These are phyloP conservation scores for Diaporthe nobilis DNA, from an alignment of 2,329 filamentous ascomycete species.

Conservation along the genomic window DNA sequence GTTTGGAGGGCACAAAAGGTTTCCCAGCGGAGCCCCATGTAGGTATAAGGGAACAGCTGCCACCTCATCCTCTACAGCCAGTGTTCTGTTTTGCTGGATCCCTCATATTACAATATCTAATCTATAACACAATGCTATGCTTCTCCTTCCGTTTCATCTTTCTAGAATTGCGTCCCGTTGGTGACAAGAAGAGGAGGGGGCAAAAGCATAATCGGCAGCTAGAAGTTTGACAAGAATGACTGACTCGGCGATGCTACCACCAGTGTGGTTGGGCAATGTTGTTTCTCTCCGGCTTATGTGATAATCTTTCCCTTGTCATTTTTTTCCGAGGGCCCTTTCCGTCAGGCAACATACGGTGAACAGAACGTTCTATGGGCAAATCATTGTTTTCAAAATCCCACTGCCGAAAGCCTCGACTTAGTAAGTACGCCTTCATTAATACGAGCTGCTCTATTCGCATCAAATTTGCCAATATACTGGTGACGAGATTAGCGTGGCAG, in stretches of 20 bases:
- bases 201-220: neutral
- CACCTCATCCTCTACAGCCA: neutral
- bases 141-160: neutral
- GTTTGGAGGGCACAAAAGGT: no score
- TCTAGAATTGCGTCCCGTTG: neutral
- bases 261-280: neutral
- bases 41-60: no score
- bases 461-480: neutral
- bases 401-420: no score
- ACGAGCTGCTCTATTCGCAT: no score
- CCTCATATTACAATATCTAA: neutral
- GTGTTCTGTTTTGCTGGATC: neutral
- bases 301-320: neutral
- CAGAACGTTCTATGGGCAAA: neutral
- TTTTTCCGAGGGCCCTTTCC: neutral
- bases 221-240: neutral
- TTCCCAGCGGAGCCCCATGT: no score
- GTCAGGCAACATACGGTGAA: neutral
- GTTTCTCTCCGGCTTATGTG: neutral
- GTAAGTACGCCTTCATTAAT: no score
- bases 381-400: neutral
- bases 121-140: neutral
- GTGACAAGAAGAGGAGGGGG: neutral
- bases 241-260: neutral
- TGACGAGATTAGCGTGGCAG: neutral